phyloP scores from a whole-genome alignment of 805 yeast species.

The Vanderwaltozyma tropicalis region DNA sequence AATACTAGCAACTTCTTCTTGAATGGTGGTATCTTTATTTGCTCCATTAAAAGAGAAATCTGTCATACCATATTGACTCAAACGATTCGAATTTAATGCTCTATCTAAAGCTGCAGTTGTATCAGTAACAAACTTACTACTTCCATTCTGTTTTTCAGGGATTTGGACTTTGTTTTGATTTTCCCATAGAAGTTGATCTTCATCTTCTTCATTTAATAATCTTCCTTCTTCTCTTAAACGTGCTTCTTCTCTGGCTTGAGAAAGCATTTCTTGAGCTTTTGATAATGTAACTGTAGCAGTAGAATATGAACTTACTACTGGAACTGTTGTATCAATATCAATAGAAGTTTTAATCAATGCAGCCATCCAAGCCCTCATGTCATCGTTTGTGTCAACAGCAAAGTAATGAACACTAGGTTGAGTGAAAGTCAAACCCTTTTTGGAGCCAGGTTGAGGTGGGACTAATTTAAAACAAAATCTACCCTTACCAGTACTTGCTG shows the following conservation, averaged over 20 bases:
- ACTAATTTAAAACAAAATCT: constrained; percentile 81
- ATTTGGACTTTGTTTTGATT: constrained; percentile 9
- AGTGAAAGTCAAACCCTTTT: constrained; percentile 89
- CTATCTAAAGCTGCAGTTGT: neutral
- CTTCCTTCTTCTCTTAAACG: constrained; percentile 38
- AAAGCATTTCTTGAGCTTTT: constrained; percentile 76
- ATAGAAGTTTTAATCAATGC: constrained; percentile 93
- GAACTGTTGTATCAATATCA: constrained; percentile 86
- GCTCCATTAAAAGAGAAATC: neutral
- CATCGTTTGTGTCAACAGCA: constrained; percentile 86
- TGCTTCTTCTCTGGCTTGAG: constrained; percentile 71
- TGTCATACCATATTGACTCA: constrained; percentile 1
- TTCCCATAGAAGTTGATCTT: constrained; percentile 25
- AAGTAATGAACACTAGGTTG: constrained; percentile 93
- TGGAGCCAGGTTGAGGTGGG: constrained; percentile 97
- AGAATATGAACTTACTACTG: constrained; percentile 83
- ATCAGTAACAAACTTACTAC: neutral
- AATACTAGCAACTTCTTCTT: constrained; percentile 1
- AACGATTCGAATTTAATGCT: neutral
- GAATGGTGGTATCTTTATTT: neutral
- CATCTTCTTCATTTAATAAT: constrained; percentile 21
- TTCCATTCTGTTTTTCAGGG: neutral
- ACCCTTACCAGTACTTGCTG: constrained; percentile 92
- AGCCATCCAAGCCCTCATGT: constrained; percentile 91
- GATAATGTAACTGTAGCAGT: constrained; percentile 90